Percentiles rank a stretch among this genome's conserved stretches.
phyloP scores from a whole-genome alignment of 208 protist genomes.

The Trypanosoma mega region DNA sequence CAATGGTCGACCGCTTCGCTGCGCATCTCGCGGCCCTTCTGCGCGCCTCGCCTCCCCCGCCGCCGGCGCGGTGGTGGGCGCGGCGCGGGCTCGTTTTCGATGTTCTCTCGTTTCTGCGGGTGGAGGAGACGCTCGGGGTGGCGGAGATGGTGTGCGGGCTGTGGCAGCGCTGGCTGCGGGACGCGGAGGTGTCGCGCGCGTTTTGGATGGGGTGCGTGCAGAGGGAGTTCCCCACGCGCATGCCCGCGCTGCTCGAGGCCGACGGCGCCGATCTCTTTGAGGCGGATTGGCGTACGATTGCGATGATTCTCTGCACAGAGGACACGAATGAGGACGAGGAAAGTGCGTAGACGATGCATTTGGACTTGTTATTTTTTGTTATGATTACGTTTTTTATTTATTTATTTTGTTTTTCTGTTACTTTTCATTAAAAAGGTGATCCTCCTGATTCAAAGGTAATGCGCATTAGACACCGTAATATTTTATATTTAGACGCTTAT shows the following conservation, averaged over 20 bases:
- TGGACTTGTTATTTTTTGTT: too few species aligned
- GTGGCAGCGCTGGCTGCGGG: constrained; percentile 64
- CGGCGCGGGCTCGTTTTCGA: constrained; percentile 39
- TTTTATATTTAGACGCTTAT: too few species aligned
- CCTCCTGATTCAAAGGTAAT: too few species aligned
- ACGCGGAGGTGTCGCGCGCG: constrained; percentile 36
- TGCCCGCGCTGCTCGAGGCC: constrained; percentile 37
- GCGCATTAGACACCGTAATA: too few species aligned
- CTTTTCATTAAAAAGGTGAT: too few species aligned
- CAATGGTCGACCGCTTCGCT: constrained; percentile 48
- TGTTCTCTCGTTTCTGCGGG: constrained; percentile 63
- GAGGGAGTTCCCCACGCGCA: constrained; percentile 61
- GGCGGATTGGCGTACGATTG: constrained; percentile 72
- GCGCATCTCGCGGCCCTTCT: constrained; percentile 30
- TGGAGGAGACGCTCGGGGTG: constrained; percentile 45
- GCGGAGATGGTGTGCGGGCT: constrained; percentile 61
- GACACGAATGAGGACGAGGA: constrained; percentile 16
- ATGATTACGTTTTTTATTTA: too few species aligned
- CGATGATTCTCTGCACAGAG: constrained; percentile 58
- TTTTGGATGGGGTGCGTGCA: constrained; percentile 78
- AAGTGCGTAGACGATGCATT: too few species aligned
- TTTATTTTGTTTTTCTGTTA: too few species aligned
- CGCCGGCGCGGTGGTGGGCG: constrained; percentile 28
- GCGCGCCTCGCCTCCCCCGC: not conserved
- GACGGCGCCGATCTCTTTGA: constrained; percentile 41